Evolutionary conservation across 768 basidiomycete genomes (phyloP).

Genomic region (Pisolithus orientalis): DNA sequence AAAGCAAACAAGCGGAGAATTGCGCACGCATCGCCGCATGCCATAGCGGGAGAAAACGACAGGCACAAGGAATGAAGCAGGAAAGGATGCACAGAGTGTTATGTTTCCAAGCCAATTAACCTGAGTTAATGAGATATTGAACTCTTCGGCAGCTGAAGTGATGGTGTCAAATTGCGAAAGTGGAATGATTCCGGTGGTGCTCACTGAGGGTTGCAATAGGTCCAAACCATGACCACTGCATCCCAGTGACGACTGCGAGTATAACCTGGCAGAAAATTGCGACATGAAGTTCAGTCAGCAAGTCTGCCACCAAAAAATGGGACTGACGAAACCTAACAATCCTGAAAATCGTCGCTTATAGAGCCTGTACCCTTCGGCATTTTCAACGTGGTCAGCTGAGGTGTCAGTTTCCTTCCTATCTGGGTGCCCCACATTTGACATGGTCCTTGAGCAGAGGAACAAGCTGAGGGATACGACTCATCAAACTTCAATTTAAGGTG

Average conservation of each 20-base stretch:
- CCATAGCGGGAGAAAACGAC: conserved; percentile 48
- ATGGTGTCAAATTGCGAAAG: neutral
- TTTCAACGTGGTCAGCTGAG: too few species aligned
- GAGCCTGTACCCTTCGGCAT: conserved; percentile 39
- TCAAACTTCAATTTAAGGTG: too few species aligned
- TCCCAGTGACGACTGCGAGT: conserved; percentile 55
- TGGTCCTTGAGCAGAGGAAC: too few species aligned
- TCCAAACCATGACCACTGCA: conserved; percentile 81
- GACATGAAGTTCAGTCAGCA: neutral
- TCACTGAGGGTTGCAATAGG: conserved; percentile 68
- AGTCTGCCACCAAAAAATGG: neutral
- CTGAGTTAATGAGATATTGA: conserved; percentile 55
- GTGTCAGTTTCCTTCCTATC: too few species aligned
- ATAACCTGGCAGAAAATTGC: conserved; percentile 37
- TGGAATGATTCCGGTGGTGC: conserved; percentile 3
- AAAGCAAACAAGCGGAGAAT: conserved; percentile 5
- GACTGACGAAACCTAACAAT: conserved; percentile 48
- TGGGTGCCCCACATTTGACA: too few species aligned
- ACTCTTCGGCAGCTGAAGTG: conserved; percentile 46
- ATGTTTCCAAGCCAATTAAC: conserved; percentile 75
- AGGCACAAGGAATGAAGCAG: conserved; percentile 49
- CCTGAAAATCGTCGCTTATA: conserved; percentile 70
- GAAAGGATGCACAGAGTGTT: conserved; percentile 52
- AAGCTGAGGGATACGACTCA: too few species aligned
- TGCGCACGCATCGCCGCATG: conserved; percentile 48